Base-by-base conservation (phyloP, 345 rosid genomes). In the Draba incana region DNA sequence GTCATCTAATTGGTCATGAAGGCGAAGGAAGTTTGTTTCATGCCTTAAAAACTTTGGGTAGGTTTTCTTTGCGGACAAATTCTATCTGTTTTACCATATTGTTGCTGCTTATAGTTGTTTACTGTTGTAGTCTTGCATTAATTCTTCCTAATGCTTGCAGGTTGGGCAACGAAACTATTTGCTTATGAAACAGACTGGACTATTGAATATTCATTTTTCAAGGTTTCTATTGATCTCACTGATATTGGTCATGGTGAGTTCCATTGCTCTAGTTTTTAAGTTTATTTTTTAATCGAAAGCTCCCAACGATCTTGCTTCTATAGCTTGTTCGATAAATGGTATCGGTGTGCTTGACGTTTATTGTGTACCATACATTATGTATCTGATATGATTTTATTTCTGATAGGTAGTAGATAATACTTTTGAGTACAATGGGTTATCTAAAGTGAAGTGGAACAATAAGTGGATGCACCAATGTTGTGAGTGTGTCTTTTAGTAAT, bases 231-330 rank as follows among this genome's bases (percentile, higher is more conserved):
- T 68, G 79, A 88, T 70, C 94, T 93, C 67, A 90, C 97, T 27
- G 88, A 93, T 78, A 86, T 90, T 68, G 97, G 98, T 44, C 97
- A 93, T 57, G 96, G 98, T 93, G 68, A 68, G 87, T 78, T 65
- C 65, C 11, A 10, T 38, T 25, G 20, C 27, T 56, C 77, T 23
- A 20, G 50, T 57, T 25, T 62, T 14, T 27, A 27, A 27, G 30
- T 57, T 53, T n/a, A n/a, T n/a, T 37, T 50, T 20, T 25, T 46
- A 8, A 4, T 8, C 1, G 3, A 23, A 52, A 70, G 75, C 54
- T 61, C 35, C 1, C 68, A 62, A 25, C 15, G n/a, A 37, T 66
- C 13, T 66, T 66, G 66, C 46, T 46, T 5, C 35, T 31, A 31
- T 65, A 15, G 50, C 11, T 49, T 69, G 47, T 6, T 31, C 35